Conservation (phyloP, 2,329 filamentous ascomycete genomes). For the Aureobasidium sp. region DNA sequence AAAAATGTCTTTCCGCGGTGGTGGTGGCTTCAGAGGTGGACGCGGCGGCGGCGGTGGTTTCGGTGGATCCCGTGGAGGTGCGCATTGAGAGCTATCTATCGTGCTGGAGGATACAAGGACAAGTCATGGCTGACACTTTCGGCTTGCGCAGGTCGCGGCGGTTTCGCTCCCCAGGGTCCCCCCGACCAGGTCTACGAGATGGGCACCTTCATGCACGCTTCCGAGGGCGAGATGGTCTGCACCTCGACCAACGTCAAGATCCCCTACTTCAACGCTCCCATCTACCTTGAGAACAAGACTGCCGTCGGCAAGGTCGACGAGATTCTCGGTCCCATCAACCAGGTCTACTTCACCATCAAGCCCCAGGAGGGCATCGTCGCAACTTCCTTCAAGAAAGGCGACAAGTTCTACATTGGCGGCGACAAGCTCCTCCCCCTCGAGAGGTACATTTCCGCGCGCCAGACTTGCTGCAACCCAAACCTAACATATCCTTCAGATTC, state of each 20-base stretch:
- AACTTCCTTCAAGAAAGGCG: conserved; percentile 85
- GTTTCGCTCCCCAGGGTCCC: conserved; percentile 10
- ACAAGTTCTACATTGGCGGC: conserved; percentile 92
- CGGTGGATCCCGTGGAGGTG: conserved; percentile 24
- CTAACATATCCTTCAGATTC: conserved; percentile 49
- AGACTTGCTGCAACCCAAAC: background rate
- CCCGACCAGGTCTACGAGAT: conserved; percentile 50
- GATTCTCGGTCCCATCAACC: conserved; percentile 92
- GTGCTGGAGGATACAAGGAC: background rate
- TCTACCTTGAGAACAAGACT: conserved; percentile 92
- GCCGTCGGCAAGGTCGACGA: conserved; percentile 89
- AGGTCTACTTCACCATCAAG: conserved; percentile 98
- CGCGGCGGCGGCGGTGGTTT: conserved; percentile 17
- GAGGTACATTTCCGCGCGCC: conserved; percentile 41
- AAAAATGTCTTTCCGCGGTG: conserved; percentile 21
- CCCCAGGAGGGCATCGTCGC: conserved; percentile 94
- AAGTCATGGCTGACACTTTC: conserved; percentile 1
- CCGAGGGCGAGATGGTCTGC: conserved; percentile 97
- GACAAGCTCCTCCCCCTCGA: conserved; percentile 94
- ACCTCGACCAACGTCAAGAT: conserved; percentile 91
- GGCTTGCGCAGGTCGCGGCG: conserved; percentile 11
- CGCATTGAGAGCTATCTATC: background rate
- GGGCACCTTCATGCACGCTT: conserved; percentile 87
- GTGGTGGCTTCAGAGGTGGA: conserved; percentile 23
- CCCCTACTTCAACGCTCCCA: conserved; percentile 97